A percentile compares a stretch with the other conserved stretches of the same genome.
These are phyloP conservation scores for Amborella trichopoda DNA, from an alignment of 164 flowering plant genomes.

Conservation along the genomic window DNA sequence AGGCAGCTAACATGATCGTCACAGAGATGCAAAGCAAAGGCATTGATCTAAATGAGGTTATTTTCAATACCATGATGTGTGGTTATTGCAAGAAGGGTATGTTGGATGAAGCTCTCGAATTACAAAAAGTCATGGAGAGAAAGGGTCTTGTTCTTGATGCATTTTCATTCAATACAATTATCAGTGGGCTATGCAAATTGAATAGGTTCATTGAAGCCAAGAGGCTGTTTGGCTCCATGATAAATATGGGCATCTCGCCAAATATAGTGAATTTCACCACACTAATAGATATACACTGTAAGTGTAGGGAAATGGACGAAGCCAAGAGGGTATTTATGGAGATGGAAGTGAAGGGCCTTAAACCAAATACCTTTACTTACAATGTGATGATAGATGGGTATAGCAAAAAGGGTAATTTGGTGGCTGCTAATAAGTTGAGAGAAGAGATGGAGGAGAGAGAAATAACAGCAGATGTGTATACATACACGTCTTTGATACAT, in stretches of 20 bases:
- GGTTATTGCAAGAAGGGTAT: conserved; percentile 39
- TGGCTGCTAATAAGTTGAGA: conserved; percentile 41
- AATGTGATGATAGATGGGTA: conserved; percentile 59
- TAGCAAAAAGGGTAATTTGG: conserved; percentile 43
- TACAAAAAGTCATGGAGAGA: conserved; percentile 31
- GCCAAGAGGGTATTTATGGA: conserved; percentile 41
- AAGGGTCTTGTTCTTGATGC: conserved; percentile 28
- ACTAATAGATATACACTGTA: conserved; percentile 52
- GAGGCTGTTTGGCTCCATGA: conserved; percentile 24
- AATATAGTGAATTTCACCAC: conserved; percentile 35
- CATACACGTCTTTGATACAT: conserved; percentile 55
- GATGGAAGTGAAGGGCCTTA: conserved; percentile 44
- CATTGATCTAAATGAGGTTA: conserved; percentile 28
- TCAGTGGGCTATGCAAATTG: conserved; percentile 24
- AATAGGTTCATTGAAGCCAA: conserved; percentile 38
- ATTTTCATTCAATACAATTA: conserved; percentile 24
- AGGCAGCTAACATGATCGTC: conserved; percentile 26
- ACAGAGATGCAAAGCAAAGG: conserved; percentile 50
- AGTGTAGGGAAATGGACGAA: conserved; percentile 55
- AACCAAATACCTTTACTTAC: conserved; percentile 45
- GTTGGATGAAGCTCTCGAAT: conserved; percentile 35
- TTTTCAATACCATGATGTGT: conserved; percentile 25
- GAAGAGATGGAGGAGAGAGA: conserved; percentile 43
- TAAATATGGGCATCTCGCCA: conserved; percentile 27
- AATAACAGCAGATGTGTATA: conserved; percentile 41